These are phyloP conservation scores for Coemansia sp. DNA, from an alignment of 192 early-diverging fungal species.

Conservation along the genomic window DNA sequence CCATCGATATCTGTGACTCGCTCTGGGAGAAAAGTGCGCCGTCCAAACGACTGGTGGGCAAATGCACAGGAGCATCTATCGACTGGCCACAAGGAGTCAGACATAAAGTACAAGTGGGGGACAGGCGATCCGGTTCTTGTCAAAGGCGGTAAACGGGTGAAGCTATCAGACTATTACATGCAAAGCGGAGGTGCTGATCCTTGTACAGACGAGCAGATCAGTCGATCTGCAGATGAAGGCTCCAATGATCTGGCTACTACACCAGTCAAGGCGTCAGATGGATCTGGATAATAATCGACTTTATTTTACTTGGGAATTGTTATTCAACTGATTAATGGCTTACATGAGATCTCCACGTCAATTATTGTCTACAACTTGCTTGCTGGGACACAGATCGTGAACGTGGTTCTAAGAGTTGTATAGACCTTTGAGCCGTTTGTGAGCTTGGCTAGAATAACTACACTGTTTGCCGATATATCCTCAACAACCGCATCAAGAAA, in stretches of 20 bases:
- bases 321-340: too few species aligned
- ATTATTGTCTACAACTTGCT: slow-evolving; percentile 22
- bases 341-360: too few species aligned
- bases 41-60: slow-evolving; percentile 50
- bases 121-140: slow-evolving; percentile 35
- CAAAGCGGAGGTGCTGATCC: slow-evolving; percentile 13
- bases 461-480: not conserved
- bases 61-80: slow-evolving; percentile 43
- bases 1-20: slow-evolving; percentile 32
- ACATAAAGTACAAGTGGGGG: slow-evolving; percentile 48
- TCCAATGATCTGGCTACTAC: slow-evolving; percentile 4
- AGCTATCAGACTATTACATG: slow-evolving; percentile 29
- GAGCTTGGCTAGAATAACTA: slow-evolving; percentile 17
- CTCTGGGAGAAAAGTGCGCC: slow-evolving; percentile 41
- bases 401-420: slow-evolving; percentile 35
- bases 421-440: not conserved
- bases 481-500: slow-evolving; percentile 22
- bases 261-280: not conserved
- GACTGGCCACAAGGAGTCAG: slow-evolving; percentile 24
- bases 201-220: not conserved
- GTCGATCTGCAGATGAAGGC: slow-evolving; percentile 3
- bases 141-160: slow-evolving; percentile 36
- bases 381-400: slow-evolving; percentile 3
- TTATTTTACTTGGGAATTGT: too few species aligned
- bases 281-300: not conserved